Percentiles rank a stretch among this genome's conserved stretches.
These are phyloP conservation scores for Sphenostylis stenocarpa DNA, from an alignment of 306 rosid genomes.

Conservation along the genomic window DNA sequence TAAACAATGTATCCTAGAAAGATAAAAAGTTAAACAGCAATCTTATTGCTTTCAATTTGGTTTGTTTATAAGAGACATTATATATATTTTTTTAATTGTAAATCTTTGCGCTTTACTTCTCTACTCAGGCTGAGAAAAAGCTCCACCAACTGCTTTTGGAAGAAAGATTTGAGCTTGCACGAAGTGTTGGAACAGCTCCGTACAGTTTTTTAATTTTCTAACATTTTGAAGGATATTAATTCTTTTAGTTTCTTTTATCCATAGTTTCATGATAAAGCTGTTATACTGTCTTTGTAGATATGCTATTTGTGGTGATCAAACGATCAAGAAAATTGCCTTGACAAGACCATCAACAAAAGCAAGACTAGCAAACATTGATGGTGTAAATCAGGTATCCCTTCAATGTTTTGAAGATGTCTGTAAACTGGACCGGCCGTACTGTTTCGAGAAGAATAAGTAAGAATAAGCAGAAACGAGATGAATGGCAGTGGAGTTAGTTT, in stretches of 20 bases:
- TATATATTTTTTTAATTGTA: too few relatives aligned
- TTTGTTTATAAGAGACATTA: neutral
- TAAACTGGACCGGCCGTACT: neutral
- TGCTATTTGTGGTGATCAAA: constrained; percentile 90
- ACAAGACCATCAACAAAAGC: constrained; percentile 87
- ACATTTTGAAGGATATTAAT: constrained; percentile 11
- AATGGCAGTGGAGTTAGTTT: neutral
- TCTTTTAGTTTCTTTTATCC: constrained; percentile 17
- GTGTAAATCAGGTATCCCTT: constrained; percentile 83
- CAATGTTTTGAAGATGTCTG: constrained; percentile 2
- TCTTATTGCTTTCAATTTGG: constrained; percentile 4
- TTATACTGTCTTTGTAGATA: constrained; percentile 50
- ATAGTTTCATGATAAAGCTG: neutral
- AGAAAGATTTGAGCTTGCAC: constrained; percentile 85
- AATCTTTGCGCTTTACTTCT: constrained; percentile 16
- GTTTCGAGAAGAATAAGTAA: constrained; percentile 1
- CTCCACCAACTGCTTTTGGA: constrained; percentile 75
- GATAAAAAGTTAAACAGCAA: neutral
- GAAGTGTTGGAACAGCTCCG: constrained; percentile 85
- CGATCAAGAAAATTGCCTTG: constrained; percentile 71
- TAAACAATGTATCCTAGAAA: neutral
- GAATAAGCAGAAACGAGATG: constrained; percentile 13
- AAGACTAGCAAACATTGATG: constrained; percentile 84
- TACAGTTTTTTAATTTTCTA: constrained; percentile 41
- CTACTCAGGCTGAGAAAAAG: constrained; percentile 60